Percentiles rank a stretch among this genome's conserved stretches.
These are phyloP conservation scores for Discostella stelligera DNA, from an alignment of 352 stramenopile genomes.

Conservation along the genomic window DNA sequence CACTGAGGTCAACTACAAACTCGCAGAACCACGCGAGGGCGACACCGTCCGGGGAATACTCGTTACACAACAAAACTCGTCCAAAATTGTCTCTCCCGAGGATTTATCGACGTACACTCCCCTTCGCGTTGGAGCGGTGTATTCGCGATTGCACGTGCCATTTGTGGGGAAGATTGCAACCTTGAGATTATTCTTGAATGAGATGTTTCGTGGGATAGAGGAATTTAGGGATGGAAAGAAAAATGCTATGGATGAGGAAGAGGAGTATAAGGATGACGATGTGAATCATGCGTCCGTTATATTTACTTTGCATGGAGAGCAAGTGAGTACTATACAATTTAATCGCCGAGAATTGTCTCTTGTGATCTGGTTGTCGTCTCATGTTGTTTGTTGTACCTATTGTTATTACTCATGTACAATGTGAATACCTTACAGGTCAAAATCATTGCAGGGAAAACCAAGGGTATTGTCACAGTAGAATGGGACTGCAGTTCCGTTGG, in stretches of 20 bases:
- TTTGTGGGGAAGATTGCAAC: slow-evolving; percentile 73
- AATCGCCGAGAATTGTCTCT: not conserved
- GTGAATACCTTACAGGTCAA: slow-evolving; percentile 39
- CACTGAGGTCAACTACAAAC: not conserved
- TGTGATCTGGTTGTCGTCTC: not conserved
- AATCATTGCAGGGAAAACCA: slow-evolving; percentile 59
- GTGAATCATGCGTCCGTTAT: slow-evolving; percentile 23
- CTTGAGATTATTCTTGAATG: slow-evolving; percentile 71
- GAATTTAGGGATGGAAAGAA: slow-evolving; percentile 35
- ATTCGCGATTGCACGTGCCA: slow-evolving; percentile 75
- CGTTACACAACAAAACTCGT: slow-evolving; percentile 83
- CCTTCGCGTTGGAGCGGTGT: slow-evolving; percentile 72
- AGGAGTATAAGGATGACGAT: slow-evolving; percentile 1
- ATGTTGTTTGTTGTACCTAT: no score
- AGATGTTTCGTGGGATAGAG: slow-evolving; percentile 78
- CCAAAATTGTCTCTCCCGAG: slow-evolving; percentile 77
- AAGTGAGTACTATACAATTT: slow-evolving; percentile 30
- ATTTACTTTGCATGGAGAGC: slow-evolving; percentile 62
- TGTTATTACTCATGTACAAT: no score
- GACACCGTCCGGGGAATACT: slow-evolving; percentile 76
- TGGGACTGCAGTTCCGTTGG: slow-evolving; percentile 88
- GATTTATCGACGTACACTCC: slow-evolving; percentile 81
- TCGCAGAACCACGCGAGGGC: slow-evolving; percentile 48
- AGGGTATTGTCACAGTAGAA: slow-evolving; percentile 68
- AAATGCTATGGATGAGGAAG: slow-evolving; percentile 9